Conservation (phyloP, 768 basidiomycete genomes). For the Psilocybe sp. region DNA sequence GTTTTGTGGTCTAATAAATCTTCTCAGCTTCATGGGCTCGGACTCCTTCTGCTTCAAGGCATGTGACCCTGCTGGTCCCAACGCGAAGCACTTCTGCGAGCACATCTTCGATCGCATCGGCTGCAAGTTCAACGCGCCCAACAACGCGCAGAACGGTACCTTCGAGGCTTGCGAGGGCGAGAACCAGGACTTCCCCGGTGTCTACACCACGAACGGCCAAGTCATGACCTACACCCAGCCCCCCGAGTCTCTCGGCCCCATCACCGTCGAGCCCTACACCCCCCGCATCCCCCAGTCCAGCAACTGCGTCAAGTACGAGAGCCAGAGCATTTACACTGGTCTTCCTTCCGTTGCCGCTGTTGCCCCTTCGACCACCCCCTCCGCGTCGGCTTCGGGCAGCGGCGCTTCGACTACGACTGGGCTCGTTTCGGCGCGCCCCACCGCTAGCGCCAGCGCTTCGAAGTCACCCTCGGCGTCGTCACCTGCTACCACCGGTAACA, state of each 20-base stretch:
- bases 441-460: neutral
- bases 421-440: neutral
- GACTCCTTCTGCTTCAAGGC: constrained; percentile 66
- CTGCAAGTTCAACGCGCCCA: constrained; percentile 70
- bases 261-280: constrained; percentile 32
- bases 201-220: constrained; percentile 35
- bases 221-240: constrained; percentile 38
- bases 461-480: neutral
- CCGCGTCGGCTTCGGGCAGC: constrained; percentile 6
- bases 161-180: constrained; percentile 70
- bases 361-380: constrained; percentile 15
- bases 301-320: constrained; percentile 29
- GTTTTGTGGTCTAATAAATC: neutral
- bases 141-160: constrained; percentile 49
- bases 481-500: neutral
- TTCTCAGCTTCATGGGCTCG: constrained; percentile 66
- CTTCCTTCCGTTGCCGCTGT: constrained; percentile 20
- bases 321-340: constrained; percentile 25
- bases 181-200: constrained; percentile 58
- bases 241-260: constrained; percentile 34
- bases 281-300: constrained; percentile 35
- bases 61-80: constrained; percentile 58
- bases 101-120: constrained; percentile 78
- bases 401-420: neutral
- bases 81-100: constrained; percentile 56